phyloP scores from a whole-genome alignment of 768 basidiomycete genomes.

The Psilocybe subaeruginosa region DNA sequence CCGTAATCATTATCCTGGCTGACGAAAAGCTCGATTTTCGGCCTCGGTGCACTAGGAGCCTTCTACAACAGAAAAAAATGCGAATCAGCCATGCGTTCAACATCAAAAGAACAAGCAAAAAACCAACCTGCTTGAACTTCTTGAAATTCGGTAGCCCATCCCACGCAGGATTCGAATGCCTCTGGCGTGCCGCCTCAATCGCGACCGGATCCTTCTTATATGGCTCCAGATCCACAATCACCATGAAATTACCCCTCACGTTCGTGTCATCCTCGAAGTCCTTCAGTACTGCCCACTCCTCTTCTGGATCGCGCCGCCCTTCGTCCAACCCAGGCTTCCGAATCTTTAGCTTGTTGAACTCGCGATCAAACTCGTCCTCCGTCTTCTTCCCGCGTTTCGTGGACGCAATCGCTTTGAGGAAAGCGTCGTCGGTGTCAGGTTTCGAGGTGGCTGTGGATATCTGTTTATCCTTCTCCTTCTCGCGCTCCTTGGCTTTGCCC shows the following conservation, averaged over 20 bases:
- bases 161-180: slow-evolving; percentile 37
- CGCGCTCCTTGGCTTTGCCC: neutral
- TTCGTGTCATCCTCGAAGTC: slow-evolving; percentile 67
- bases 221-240: slow-evolving; percentile 68
- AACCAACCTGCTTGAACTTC: slow-evolving; percentile 65
- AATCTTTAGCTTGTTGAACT: slow-evolving; percentile 79
- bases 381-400: slow-evolving; percentile 68
- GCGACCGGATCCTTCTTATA: slow-evolving; percentile 33
- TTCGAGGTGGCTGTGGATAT: slow-evolving; percentile 21
- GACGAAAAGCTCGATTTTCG: slow-evolving; percentile 53
- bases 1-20: slow-evolving; percentile 58
- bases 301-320: slow-evolving; percentile 43
- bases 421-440: slow-evolving; percentile 69
- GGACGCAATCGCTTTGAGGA: slow-evolving; percentile 75
- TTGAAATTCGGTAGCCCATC: slow-evolving; percentile 69
- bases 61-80: slow-evolving; percentile 27
- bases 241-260: slow-evolving; percentile 80
- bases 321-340: slow-evolving; percentile 56
- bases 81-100: neutral
- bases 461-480: slow-evolving; percentile 9
- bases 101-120: neutral
- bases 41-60: slow-evolving; percentile 24
- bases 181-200: slow-evolving; percentile 16
- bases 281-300: slow-evolving; percentile 62
- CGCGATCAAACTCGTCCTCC: slow-evolving; percentile 75